Evolutionary conservation across 2,329 filamentous ascomycete genomes (phyloP).

Genomic region (Exophiala aquamarina): DNA sequence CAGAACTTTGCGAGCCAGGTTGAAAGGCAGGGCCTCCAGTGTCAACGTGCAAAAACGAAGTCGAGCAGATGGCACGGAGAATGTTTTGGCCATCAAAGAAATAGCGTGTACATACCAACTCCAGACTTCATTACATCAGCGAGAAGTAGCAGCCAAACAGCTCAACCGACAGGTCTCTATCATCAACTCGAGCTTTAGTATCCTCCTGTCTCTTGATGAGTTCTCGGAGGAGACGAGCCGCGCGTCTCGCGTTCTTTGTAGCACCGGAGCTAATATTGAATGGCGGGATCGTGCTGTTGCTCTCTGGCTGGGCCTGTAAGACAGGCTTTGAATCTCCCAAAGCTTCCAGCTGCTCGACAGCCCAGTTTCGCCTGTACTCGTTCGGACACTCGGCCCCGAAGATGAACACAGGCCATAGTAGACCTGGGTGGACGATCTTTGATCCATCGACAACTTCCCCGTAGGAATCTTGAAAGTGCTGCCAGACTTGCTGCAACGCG

Average conservation of each 20-base stretch:
- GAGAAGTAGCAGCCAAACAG: slow-evolving; percentile 4
- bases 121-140: neutral
- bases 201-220: neutral
- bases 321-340: neutral
- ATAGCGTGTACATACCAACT: too few species aligned
- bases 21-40: too few species aligned
- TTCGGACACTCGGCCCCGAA: neutral
- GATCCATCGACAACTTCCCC: slow-evolving; percentile 1
- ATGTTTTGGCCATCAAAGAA: too few species aligned
- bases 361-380: neutral
- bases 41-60: too few species aligned
- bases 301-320: neutral
- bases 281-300: neutral
- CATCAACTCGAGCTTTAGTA: neutral
- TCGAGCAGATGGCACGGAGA: too few species aligned
- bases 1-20: too few species aligned
- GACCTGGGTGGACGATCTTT: neutral
- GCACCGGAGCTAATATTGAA: neutral
- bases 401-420: neutral
- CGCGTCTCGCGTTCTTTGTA: neutral
- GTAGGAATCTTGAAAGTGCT: neutral
- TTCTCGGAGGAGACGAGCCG: neutral
- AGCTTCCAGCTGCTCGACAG: neutral
- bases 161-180: neutral
- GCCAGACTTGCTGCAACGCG: neutral